Percentiles rank a stretch among this genome's conserved stretches.
Conservation (phyloP, 2,329 filamentous ascomycete species). For the Penicillium sp. region DNA sequence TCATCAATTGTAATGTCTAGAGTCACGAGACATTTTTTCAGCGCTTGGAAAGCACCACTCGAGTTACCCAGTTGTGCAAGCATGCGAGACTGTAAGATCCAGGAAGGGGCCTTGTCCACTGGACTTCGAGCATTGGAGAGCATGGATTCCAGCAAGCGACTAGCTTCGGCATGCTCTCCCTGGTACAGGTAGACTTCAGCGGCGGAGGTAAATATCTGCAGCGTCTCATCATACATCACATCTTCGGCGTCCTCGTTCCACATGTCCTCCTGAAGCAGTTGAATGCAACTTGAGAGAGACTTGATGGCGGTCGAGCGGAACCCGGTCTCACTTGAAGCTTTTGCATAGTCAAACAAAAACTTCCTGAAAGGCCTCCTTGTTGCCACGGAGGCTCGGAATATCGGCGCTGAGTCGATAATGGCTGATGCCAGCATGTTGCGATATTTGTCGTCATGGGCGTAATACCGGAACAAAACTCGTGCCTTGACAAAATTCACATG, state of each 20-base stretch:
- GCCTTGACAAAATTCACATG: conserved; percentile 2
- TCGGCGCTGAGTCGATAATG: conserved; percentile 1
- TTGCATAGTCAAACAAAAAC: conserved; percentile 1
- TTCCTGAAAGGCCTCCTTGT: neutral
- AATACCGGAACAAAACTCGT: conserved; percentile 2
- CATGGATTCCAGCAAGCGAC: conserved; percentile 1
- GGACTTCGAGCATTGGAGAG: conserved; percentile 3
- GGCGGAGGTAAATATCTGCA: neutral
- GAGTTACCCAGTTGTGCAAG: conserved; percentile 7
- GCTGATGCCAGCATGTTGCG: conserved; percentile 1
- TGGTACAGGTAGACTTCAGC: conserved; percentile 1
- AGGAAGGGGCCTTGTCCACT: conserved; percentile 2
- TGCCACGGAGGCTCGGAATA: neutral
- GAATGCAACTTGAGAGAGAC: too few relatives aligned
- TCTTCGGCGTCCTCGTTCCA: too few relatives aligned
- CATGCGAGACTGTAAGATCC: conserved; percentile 8
- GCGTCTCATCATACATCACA: too few relatives aligned
- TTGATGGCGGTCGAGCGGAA: conserved; percentile 5
- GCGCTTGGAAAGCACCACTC: conserved; percentile 6
- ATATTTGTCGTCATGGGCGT: conserved; percentile 5
- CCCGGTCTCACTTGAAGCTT: conserved; percentile 2
- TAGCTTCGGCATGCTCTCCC: neutral
- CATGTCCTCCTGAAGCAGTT: too few relatives aligned
- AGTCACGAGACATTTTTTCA: conserved; percentile 2
- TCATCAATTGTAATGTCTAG: conserved; percentile 1